These are phyloP conservation scores for Lyophyllum decastes DNA, from an alignment of 768 basidiomycete species.

Conservation along the genomic window DNA sequence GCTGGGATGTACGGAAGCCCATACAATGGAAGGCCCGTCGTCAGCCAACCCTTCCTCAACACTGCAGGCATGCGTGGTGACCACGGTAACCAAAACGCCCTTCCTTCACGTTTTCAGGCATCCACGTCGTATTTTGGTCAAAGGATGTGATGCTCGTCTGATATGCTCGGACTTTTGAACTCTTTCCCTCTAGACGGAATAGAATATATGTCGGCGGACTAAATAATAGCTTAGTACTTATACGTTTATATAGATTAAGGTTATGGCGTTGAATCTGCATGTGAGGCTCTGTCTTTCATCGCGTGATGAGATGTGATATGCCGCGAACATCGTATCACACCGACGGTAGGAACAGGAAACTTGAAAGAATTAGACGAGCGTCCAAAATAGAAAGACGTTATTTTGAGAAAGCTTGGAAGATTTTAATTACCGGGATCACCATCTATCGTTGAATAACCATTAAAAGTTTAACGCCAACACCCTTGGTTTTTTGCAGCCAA, in stretches of 20 bases:
- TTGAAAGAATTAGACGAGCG: background rate
- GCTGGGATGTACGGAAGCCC: background rate
- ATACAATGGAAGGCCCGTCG: background rate
- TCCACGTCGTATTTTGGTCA: background rate
- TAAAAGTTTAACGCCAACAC: conserved; percentile 2
- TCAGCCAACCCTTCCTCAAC: background rate
- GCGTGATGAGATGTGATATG: background rate
- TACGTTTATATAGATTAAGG: background rate
- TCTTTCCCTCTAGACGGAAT: background rate
- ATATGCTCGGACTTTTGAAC: background rate
- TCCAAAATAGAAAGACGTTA: background rate
- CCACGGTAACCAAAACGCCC: background rate
- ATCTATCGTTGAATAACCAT: background rate
- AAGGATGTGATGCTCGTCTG: background rate
- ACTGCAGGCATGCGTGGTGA: background rate
- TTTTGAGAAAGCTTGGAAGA: background rate
- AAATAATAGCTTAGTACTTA: background rate
- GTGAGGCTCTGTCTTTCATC: background rate
- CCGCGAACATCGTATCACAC: background rate
- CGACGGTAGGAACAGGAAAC: conserved; percentile 5
- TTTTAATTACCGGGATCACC: no score
- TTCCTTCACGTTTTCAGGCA: background rate
- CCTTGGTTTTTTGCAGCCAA: no score
- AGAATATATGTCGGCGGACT: background rate
- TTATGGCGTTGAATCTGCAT: background rate